A percentile compares a stretch with the other conserved stretches of the same genome.
phyloP scores from a whole-genome alignment of 495 filamentous ascomycete genomes.

The Tuber brumale region DNA sequence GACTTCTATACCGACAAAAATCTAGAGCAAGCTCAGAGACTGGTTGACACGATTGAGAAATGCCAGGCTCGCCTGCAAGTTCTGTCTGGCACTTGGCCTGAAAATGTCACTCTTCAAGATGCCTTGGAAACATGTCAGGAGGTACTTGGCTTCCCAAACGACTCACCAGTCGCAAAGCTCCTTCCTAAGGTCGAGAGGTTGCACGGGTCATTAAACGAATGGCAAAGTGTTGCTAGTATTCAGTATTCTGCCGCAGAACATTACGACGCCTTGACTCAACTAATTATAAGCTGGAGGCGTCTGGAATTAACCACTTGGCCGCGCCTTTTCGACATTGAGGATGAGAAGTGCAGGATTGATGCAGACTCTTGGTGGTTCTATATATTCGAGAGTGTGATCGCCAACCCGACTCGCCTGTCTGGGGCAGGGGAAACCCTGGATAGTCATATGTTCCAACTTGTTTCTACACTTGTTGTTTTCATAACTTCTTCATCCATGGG shows the following conservation, averaged over 20 bases:
- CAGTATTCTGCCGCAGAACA: slow-evolving; percentile 61
- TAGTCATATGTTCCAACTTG: slow-evolving; percentile 58
- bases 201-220: slow-evolving; percentile 75
- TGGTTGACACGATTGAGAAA: slow-evolving; percentile 59
- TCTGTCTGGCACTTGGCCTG: slow-evolving; percentile 54
- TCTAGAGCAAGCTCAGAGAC: slow-evolving; percentile 61
- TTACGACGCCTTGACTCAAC: slow-evolving; percentile 66
- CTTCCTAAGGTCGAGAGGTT: slow-evolving; percentile 78
- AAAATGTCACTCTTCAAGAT: slow-evolving; percentile 68
- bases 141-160: slow-evolving; percentile 63
- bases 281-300: slow-evolving; percentile 78
- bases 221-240: slow-evolving; percentile 82
- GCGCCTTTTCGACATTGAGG: slow-evolving; percentile 77
- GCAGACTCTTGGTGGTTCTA: slow-evolving; percentile 95
- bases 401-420: slow-evolving; percentile 59
- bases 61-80: slow-evolving; percentile 61
- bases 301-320: slow-evolving; percentile 90
- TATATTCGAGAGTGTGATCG: slow-evolving; percentile 80
- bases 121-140: slow-evolving; percentile 67
- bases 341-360: slow-evolving; percentile 62
- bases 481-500: slow-evolving; percentile 67
- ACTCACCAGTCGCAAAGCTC: slow-evolving; percentile 79
- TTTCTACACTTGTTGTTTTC: slow-evolving; percentile 67
- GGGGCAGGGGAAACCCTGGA: slow-evolving; percentile 54
- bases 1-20: slow-evolving; percentile 88